Percentiles rank a stretch among this genome's conserved stretches.
These are phyloP conservation scores for Cadophora luteo-olivacea DNA, from an alignment of 2,329 filamentous ascomycete species.

Conservation along the genomic window DNA sequence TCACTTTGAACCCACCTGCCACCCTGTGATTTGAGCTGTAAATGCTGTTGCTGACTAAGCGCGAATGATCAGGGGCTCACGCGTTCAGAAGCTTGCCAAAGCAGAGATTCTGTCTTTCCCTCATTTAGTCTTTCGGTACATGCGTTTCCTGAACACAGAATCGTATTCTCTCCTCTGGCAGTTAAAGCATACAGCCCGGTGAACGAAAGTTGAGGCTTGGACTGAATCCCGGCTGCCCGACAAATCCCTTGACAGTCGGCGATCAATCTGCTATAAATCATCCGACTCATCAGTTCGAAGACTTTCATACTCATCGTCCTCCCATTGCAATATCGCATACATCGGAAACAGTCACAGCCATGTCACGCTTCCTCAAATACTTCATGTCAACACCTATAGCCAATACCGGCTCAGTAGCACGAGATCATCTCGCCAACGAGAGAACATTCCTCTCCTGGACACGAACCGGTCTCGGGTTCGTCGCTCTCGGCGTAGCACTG, in stretches of 20 bases:
- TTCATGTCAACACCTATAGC: slow-evolving; percentile 31
- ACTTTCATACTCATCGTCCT: too few relatives aligned
- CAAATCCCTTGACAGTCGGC: neutral
- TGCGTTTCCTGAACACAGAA: neutral
- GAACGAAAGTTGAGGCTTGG: neutral
- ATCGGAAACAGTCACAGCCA: neutral
- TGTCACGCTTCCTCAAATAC: slow-evolving; percentile 33
- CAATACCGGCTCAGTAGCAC: slow-evolving; percentile 56
- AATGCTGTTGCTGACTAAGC: neutral
- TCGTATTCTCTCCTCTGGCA: neutral
- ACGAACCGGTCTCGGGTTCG: slow-evolving; percentile 57
- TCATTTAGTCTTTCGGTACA: neutral
- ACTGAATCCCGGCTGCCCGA: neutral
- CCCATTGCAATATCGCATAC: neutral
- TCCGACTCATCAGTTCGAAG: neutral
- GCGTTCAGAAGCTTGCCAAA: neutral
- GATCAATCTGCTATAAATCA: neutral
- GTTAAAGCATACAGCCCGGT: neutral
- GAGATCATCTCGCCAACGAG: slow-evolving; percentile 57
- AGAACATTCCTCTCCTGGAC: slow-evolving; percentile 60
- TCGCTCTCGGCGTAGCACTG: slow-evolving; percentile 57
- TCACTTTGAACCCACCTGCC: neutral
- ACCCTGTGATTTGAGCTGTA: neutral
- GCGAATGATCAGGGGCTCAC: neutral
- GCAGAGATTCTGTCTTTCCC: neutral